Percentiles rank a stretch among this genome's conserved stretches.
Evolutionary conservation across 2,329 filamentous ascomycete species (phyloP).

Genomic region (Neocatenulostroma microsporum): DNA sequence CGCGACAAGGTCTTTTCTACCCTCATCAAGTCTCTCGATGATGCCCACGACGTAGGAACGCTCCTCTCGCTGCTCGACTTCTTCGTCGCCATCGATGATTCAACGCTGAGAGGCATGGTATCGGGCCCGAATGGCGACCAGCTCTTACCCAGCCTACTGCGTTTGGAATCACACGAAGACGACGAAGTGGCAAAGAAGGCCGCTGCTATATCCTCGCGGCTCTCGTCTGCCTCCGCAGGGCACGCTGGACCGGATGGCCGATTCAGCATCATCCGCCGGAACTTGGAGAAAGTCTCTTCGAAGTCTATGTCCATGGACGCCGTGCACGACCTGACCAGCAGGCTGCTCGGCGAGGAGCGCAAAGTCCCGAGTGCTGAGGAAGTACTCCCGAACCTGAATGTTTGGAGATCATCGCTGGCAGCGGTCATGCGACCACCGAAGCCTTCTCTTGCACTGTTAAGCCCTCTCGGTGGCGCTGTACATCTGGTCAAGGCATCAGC

Average conservation of each 20-base stretch:
- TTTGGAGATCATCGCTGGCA: conserved; percentile 59
- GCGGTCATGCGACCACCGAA: conserved; percentile 50
- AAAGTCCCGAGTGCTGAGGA: conserved; percentile 13
- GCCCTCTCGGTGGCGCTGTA: conserved; percentile 60
- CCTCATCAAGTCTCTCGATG: conserved; percentile 33
- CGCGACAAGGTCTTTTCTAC: conserved; percentile 32
- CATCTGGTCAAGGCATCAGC: conserved; percentile 46
- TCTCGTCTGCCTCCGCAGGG: conserved; percentile 16
- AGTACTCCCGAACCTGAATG: conserved; percentile 29
- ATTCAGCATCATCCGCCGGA: conserved; percentile 47
- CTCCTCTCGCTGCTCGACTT: conserved; percentile 29
- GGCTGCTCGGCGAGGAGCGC: conserved; percentile 34
- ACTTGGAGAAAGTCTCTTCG: conserved; percentile 39
- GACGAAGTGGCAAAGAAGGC: conserved; percentile 45
- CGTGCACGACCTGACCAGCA: conserved; percentile 47
- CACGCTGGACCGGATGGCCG: conserved; percentile 15
- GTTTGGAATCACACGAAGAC: conserved; percentile 46
- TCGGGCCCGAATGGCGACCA: conserved; percentile 41
- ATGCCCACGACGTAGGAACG: conserved; percentile 19
- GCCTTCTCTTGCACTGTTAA: conserved; percentile 65
- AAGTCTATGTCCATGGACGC: conserved; percentile 45
- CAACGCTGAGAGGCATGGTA: conserved; percentile 38
- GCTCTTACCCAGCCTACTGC: conserved; percentile 46
- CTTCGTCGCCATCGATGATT: conserved; percentile 29
- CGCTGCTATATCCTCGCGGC: conserved; percentile 22